phyloP scores from a whole-genome alignment of 495 filamentous ascomycete genomes.

The Penicillium manginii region DNA sequence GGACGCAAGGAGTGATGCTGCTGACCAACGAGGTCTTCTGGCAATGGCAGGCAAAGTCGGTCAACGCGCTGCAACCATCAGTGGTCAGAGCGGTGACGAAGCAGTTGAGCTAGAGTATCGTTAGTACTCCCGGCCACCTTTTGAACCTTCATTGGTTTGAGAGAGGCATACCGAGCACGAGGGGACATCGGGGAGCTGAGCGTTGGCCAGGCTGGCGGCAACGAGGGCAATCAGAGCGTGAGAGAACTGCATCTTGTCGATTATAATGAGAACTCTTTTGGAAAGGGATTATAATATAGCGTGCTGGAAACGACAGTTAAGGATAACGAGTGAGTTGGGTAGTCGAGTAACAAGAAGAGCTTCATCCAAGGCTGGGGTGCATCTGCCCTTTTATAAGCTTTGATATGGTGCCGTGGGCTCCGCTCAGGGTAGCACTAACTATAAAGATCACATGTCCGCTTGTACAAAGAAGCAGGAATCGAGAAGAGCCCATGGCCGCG shows the following conservation, averaged over 20 bases:
- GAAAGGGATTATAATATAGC: conserved; percentile 1
- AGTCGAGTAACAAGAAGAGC: conserved; percentile 2
- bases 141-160: background rate
- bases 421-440: conserved; percentile 21
- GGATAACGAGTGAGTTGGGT: conserved; percentile 27
- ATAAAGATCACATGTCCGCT: conserved; percentile 27
- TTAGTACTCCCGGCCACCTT: background rate
- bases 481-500: conserved; percentile 17
- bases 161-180: conserved; percentile 46
- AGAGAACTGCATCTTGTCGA: conserved; percentile 47
- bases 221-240: conserved; percentile 38
- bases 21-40: conserved; percentile 45
- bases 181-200: conserved; percentile 47
- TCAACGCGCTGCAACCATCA: conserved; percentile 49
- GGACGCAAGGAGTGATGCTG: conserved; percentile 48
- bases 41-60: conserved; percentile 58
- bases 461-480: conserved; percentile 6
- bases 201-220: conserved; percentile 40
- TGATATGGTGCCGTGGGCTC: conserved; percentile 4
- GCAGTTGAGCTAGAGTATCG: conserved; percentile 41
- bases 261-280: conserved; percentile 5
- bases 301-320: conserved; percentile 34
- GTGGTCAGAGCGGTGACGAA: conserved; percentile 41
- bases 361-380: conserved; percentile 1
- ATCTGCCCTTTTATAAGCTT: conserved; percentile 30